Evolutionary conservation across 2,329 filamentous ascomycete species (phyloP).

Genomic region (Nemania diffusa): DNA sequence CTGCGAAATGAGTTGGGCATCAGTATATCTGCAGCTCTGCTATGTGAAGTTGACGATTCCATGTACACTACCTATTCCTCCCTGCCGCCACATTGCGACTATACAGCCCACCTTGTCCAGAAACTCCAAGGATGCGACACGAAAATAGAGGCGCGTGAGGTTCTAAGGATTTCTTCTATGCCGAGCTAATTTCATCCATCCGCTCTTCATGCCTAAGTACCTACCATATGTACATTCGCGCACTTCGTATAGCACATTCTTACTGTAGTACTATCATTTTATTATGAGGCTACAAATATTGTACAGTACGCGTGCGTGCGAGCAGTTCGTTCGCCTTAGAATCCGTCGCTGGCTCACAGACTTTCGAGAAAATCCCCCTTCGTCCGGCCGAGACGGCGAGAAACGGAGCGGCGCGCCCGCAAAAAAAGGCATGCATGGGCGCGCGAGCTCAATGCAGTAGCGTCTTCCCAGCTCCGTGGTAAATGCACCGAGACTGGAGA

Average conservation of each 20-base stretch:
- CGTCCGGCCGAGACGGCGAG: constrained; percentile 1
- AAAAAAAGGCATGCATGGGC: constrained; percentile 11
- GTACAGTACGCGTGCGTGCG: not conserved
- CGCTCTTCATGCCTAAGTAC: not conserved
- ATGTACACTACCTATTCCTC: not conserved
- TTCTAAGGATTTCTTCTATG: constrained; percentile 7
- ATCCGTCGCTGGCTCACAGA: not conserved
- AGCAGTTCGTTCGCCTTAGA: not conserved
- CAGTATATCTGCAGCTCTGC: not conserved
- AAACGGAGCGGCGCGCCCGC: not conserved
- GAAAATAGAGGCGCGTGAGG: not conserved
- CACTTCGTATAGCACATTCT: no score
- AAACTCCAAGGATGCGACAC: not conserved
- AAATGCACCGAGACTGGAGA: constrained; percentile 16
- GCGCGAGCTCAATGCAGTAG: constrained; percentile 24
- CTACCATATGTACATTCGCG: no score
- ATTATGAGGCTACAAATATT: not conserved
- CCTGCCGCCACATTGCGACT: not conserved
- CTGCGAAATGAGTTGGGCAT: not conserved
- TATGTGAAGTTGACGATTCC: not conserved
- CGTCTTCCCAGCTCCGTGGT: constrained; percentile 33
- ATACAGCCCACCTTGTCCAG: not conserved
- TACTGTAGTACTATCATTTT: constrained; percentile 5
- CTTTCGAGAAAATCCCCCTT: not conserved
- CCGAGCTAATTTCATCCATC: not conserved